phyloP scores from a whole-genome alignment of 2,329 filamentous ascomycete genomes.

The Tolypocladium ophioglossoides region DNA sequence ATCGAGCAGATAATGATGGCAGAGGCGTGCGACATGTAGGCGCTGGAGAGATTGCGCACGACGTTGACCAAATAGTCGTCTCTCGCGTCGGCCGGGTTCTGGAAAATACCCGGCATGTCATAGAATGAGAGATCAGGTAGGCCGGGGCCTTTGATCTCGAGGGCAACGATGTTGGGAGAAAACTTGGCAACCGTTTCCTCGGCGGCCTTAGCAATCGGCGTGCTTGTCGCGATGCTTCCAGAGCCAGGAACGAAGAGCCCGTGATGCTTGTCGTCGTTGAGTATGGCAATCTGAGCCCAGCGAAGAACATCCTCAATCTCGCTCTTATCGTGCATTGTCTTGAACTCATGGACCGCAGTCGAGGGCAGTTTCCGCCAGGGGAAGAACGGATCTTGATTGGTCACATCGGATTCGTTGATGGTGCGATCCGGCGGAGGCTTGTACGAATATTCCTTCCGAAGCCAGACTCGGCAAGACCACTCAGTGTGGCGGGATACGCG shows the following conservation, averaged over 20 bases:
- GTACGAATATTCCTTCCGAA: slow-evolving; percentile 56
- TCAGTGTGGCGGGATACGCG: slow-evolving; percentile 47
- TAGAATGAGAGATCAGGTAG: slow-evolving; percentile 73
- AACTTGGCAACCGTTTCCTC: slow-evolving; percentile 51
- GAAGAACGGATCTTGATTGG: slow-evolving; percentile 42
- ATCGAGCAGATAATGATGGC: slow-evolving; percentile 70
- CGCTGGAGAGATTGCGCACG: slow-evolving; percentile 57
- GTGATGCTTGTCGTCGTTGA: slow-evolving; percentile 52
- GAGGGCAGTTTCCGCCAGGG: slow-evolving; percentile 50
- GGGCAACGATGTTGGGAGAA: slow-evolving; percentile 68
- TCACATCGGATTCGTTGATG: slow-evolving; percentile 37
- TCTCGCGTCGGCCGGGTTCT: slow-evolving; percentile 50
- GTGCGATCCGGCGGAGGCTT: slow-evolving; percentile 25
- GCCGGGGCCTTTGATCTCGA: slow-evolving; percentile 62
- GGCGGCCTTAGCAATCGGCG: slow-evolving; percentile 21
- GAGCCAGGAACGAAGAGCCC: slow-evolving; percentile 43
- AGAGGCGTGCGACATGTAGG: slow-evolving; percentile 59
- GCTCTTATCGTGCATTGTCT: slow-evolving; percentile 46
- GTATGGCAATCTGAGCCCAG: slow-evolving; percentile 66
- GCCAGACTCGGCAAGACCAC: slow-evolving; percentile 59
- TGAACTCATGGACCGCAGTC: slow-evolving; percentile 45
- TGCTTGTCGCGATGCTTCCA: slow-evolving; percentile 28
- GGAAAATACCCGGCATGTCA: slow-evolving; percentile 76
- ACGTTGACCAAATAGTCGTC: slow-evolving; percentile 62
- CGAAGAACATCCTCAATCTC: slow-evolving; percentile 58